Evolutionary conservation across 2,329 filamentous ascomycete genomes (phyloP), one percentile per base, ranked within the genome.

Genomic region (Aureobasidium leucospermi): DNA sequence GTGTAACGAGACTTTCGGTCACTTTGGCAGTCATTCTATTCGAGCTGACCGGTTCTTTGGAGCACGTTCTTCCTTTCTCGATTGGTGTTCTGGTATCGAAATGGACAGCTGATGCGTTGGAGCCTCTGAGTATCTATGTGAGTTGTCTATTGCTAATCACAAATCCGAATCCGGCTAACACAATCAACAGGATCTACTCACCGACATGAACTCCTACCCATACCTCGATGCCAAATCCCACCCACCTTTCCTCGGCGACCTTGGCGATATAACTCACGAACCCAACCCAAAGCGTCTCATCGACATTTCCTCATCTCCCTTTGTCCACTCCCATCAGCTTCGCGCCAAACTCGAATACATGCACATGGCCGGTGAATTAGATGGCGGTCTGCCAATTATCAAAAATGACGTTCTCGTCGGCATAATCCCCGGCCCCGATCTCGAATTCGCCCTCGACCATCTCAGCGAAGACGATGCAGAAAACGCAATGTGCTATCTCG

Each of bases 201-300:
- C 92, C 0, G 91, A 94, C 70, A 93, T 99, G 88, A 97, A 99
- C 73, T 88, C 90, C 2, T 99, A 97, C 65, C 94, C 94, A 0
- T 96, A 95, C 76, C 82, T 99, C n/a, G 91, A 96, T 74, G 96
- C 95, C 75, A 97, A 96, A 72, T 84, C 92, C 63, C 91, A 95
- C 65, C 92, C 93, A 1, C 80, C 95, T 16, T 96, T 96, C 71
- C 96, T 92, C 0, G 87, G 88, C 0, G 88, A 95, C 58, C 81
- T 99, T 0, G 88, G 86, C 13, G 93, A 96, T 63, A 94, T 99
- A 59, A 87, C 93, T 0, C 85, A 89, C 1, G 85, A 86, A 5
- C 78, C 89, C 4, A 86, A 89, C 13, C 83, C 82, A 53, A 85
- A 91, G 69, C 83, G 91, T 57, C 78, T 92, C 59, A 96, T 99